These are phyloP conservation scores for Lepidium didymum DNA, from an alignment of 345 rosid genomes.

Conservation along the genomic window DNA sequence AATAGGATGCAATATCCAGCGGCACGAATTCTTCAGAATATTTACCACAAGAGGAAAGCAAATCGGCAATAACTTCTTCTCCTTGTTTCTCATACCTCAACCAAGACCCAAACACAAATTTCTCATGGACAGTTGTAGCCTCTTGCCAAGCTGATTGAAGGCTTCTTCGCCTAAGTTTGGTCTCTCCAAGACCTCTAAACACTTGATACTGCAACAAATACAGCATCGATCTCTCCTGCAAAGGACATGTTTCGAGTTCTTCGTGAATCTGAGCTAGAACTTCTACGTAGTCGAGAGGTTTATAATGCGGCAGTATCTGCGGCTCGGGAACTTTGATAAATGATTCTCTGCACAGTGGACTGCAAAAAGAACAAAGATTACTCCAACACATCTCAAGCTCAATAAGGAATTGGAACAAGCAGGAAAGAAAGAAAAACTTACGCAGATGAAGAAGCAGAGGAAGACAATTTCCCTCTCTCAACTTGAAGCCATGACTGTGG, in stretches of 20 bases:
- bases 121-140: constrained; percentile 75
- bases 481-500: constrained; percentile 99
- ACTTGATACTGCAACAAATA: constrained; percentile 78
- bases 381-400: background rate
- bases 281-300: constrained; percentile 89
- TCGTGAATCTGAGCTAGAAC: constrained; percentile 95
- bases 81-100: constrained; percentile 82
- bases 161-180: constrained; percentile 77
- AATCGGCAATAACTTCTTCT: constrained; percentile 76
- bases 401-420: background rate
- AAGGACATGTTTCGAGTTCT: constrained; percentile 79
- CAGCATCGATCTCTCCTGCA: constrained; percentile 57
- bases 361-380: constrained; percentile 5
- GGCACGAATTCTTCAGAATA: constrained; percentile 65
- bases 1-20: constrained; percentile 55
- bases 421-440: constrained; percentile 33
- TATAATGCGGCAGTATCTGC: constrained; percentile 61
- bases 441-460: constrained; percentile 61
- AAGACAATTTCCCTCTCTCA: constrained; percentile 82
- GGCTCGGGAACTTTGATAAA: constrained; percentile 93
- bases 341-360: constrained; percentile 67
- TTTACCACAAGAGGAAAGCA: constrained; percentile 73
- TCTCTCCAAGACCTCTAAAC: constrained; percentile 89
- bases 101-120: constrained; percentile 90
- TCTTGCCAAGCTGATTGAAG: constrained; percentile 91